Evolutionary conservation across 768 basidiomycete genomes (phyloP).

Genomic region (Tephrocybe rancida): DNA sequence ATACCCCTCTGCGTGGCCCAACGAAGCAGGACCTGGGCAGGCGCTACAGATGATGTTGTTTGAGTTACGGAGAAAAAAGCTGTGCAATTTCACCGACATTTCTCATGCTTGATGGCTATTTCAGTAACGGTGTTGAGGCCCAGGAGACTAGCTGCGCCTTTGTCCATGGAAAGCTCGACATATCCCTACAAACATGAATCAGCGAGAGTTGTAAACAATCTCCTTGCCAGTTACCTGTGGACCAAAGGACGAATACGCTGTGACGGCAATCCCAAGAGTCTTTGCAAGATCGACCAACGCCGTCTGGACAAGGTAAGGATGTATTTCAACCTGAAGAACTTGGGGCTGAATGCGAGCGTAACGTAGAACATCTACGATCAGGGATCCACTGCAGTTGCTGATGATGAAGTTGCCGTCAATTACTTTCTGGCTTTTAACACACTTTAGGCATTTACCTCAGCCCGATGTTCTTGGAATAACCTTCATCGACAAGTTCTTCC

Average conservation of each 20-base stretch:
- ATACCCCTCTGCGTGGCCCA: constrained; percentile 80
- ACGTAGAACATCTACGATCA: constrained; percentile 76
- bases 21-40: constrained; percentile 74
- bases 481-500: constrained; percentile 77
- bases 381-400: constrained; percentile 74
- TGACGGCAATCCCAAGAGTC: constrained; percentile 58
- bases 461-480: constrained; percentile 78
- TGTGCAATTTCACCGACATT: constrained; percentile 39
- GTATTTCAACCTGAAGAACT: constrained; percentile 70
- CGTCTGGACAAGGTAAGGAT: constrained; percentile 70
- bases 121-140: constrained; percentile 43
- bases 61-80: not conserved
- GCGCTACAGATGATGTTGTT: constrained; percentile 33
- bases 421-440: not conserved
- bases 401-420: constrained; percentile 1
- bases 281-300: constrained; percentile 59
- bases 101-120: constrained; percentile 53
- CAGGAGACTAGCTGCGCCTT: constrained; percentile 54
- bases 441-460: constrained; percentile 46
- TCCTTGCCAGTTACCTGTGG: constrained; percentile 27
- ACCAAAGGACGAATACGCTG: constrained; percentile 63
- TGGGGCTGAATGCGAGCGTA: constrained; percentile 78
- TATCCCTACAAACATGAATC: constrained; percentile 38
- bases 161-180: constrained; percentile 67
- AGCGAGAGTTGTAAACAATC: constrained; percentile 21